phyloP scores from a whole-genome alignment of 2,329 filamentous ascomycete genomes.

The Didymellaceae sp. region DNA sequence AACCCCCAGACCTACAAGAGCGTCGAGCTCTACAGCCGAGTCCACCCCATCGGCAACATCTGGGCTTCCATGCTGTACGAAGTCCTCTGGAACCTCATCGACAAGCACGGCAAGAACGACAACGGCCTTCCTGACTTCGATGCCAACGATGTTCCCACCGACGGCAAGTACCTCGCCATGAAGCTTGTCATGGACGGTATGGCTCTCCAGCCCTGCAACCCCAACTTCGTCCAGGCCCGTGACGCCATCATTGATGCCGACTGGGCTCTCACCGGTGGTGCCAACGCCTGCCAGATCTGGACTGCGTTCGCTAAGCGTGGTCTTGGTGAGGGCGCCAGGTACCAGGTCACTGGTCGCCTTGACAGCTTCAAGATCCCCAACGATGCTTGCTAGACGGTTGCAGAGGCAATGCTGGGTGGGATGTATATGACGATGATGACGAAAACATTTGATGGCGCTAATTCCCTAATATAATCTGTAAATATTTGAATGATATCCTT shows the following conservation, averaged over 20 bases:
- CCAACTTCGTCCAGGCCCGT: constrained; percentile 60
- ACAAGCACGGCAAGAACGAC: constrained; percentile 61
- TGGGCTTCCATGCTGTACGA: constrained; percentile 64
- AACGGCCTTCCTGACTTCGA: constrained; percentile 52
- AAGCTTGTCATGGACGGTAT: constrained; percentile 62
- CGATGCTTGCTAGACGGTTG: constrained; percentile 20
- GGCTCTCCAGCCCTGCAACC: constrained; percentile 64
- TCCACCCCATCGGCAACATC: constrained; percentile 60
- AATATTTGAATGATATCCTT: constrained; percentile 10
- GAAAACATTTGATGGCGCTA: constrained; percentile 2
- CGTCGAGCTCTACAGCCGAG: constrained; percentile 48
- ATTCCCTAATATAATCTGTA: constrained; percentile 15
- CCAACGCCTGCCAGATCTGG: constrained; percentile 62
- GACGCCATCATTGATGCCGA: constrained; percentile 65
- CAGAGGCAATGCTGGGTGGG: neutral
- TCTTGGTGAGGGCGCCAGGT: constrained; percentile 51
- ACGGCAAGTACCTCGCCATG: constrained; percentile 60
- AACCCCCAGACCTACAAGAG: constrained; percentile 61
- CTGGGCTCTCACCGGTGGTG: constrained; percentile 57
- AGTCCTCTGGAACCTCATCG: constrained; percentile 64
- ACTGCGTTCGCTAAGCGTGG: constrained; percentile 64
- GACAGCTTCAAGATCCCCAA: constrained; percentile 35
- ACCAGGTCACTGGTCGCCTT: constrained; percentile 25
- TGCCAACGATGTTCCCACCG: constrained; percentile 56
- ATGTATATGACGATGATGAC: constrained; percentile 9